Conservation (phyloP, 2,329 filamentous ascomycete genomes). For the Botryotinia globosa region DNA sequence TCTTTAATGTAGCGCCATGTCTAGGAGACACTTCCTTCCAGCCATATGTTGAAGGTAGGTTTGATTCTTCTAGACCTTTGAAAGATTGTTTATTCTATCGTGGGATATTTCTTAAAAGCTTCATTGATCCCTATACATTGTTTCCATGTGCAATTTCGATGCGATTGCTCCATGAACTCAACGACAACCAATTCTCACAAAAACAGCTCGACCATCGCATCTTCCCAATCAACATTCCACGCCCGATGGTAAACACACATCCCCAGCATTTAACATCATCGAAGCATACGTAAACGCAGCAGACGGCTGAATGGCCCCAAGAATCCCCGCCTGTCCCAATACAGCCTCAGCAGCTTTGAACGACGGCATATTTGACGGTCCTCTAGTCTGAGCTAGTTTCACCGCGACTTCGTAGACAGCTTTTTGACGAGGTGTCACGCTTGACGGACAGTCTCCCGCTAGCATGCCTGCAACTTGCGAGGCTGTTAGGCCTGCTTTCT, state of each 20-base stretch:
- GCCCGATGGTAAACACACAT: neutral
- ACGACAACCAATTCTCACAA: neutral
- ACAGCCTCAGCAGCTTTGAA: neutral
- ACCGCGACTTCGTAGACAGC: neutral
- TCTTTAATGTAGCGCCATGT: neutral
- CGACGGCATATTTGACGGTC: neutral
- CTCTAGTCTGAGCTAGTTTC: neutral
- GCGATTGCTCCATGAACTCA: neutral
- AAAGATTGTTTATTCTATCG: neutral
- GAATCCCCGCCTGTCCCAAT: neutral
- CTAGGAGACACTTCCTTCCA: neutral
- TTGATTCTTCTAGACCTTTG: neutral
- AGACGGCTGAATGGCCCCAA: neutral
- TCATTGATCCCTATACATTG: too few species aligned
- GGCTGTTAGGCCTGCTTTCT: neutral
- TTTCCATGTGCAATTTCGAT: too few species aligned
- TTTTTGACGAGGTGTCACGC: neutral
- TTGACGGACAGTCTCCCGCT: neutral
- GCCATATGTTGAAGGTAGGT: neutral
- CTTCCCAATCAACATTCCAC: neutral
- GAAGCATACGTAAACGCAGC: conserved; percentile 10
- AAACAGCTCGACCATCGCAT: neutral
- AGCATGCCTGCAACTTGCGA: neutral
- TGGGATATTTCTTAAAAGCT: too few species aligned
- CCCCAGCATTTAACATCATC: conserved; percentile 13